These are phyloP conservation scores for Ophiosphaerella herpotricha DNA, from an alignment of 2,329 filamentous ascomycete species.

Conservation along the genomic window DNA sequence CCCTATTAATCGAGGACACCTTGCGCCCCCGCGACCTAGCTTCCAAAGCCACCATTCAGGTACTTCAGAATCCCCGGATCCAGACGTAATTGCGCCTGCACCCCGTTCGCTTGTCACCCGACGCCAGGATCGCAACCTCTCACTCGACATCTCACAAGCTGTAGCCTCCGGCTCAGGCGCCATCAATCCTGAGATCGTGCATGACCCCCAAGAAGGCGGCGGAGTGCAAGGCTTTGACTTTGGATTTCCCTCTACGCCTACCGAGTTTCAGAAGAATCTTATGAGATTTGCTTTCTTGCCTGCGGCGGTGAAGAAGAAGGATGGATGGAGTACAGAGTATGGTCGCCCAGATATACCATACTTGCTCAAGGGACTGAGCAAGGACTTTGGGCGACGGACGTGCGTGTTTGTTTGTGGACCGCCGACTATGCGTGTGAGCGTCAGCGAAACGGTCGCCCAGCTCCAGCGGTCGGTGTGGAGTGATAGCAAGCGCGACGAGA, in stretches of 20 bases:
- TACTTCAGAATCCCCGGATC: conserved; percentile 27
- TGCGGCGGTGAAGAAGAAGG: conserved; percentile 56
- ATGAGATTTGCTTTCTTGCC: conserved; percentile 87
- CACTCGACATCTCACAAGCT: conserved; percentile 50
- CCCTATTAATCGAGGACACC: conserved; percentile 44
- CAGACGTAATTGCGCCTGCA: conserved; percentile 33
- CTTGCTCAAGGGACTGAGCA: conserved; percentile 82
- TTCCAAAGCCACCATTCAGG: conserved; percentile 24
- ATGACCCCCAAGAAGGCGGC: conserved; percentile 16
- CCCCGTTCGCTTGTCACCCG: conserved; percentile 45
- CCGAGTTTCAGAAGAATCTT: conserved; percentile 83
- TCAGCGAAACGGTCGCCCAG: conserved; percentile 80
- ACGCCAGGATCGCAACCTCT: conserved; percentile 48
- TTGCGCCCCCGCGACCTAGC: conserved; percentile 42
- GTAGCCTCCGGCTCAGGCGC: conserved; percentile 36
- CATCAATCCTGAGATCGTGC: conserved; percentile 52
- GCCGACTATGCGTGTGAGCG: conserved; percentile 82
- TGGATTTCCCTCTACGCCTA: conserved; percentile 82
- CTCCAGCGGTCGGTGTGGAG: conserved; percentile 84
- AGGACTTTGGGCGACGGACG: conserved; percentile 78
- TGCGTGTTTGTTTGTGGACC: conserved; percentile 95
- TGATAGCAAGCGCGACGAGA: conserved; percentile 78
- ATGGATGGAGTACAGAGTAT: conserved; percentile 91
- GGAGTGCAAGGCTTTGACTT: conserved; percentile 49
- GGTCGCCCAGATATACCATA: conserved; percentile 85